Conservation (phyloP, 129 eudicot genomes). For the Gnaphalium uliginosum region DNA sequence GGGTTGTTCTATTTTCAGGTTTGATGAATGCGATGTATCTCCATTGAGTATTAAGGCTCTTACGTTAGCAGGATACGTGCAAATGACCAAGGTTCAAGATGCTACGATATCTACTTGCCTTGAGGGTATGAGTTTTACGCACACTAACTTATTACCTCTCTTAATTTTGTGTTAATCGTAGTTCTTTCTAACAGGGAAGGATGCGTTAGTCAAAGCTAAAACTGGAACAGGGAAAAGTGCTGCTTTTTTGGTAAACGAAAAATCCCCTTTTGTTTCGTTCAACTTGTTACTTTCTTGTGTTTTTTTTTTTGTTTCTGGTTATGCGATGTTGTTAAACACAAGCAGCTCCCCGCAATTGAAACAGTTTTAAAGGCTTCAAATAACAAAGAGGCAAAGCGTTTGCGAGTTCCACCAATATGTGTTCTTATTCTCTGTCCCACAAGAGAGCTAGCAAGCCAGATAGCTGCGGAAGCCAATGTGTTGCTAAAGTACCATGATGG, state of each 20-base stretch:
- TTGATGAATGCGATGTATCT: constrained; percentile 81
- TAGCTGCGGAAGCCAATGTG: constrained; percentile 90
- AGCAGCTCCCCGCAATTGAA: constrained; percentile 99
- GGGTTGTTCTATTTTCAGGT: constrained; percentile 49
- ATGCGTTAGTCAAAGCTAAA: constrained; percentile 90
- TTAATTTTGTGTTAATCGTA: not conserved
- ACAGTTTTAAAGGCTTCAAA: constrained; percentile 80
- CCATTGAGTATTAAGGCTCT: constrained; percentile 80
- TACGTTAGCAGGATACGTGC: constrained; percentile 79
- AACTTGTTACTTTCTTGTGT: not conserved
- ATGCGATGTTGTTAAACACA: constrained; percentile 55
- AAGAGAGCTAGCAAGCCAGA: constrained; percentile 94
- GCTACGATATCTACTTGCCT: constrained; percentile 74
- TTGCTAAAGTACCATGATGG: constrained; percentile 76
- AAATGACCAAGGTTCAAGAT: constrained; percentile 92
- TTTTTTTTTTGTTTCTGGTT: not conserved
- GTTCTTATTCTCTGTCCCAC: constrained; percentile 92
- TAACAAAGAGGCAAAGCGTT: constrained; percentile 27
- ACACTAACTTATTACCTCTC: not conserved
- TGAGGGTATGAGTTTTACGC: constrained; percentile 52
- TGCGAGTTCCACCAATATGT: constrained; percentile 60
- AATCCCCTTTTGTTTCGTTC: not conserved
- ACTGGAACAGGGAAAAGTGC: constrained; percentile 91
- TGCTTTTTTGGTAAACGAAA: constrained; percentile 82
- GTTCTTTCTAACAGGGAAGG: constrained; percentile 53